Base-by-base conservation (phyloP, 148 eudicot species). In the Nyssa sinensis region DNA sequence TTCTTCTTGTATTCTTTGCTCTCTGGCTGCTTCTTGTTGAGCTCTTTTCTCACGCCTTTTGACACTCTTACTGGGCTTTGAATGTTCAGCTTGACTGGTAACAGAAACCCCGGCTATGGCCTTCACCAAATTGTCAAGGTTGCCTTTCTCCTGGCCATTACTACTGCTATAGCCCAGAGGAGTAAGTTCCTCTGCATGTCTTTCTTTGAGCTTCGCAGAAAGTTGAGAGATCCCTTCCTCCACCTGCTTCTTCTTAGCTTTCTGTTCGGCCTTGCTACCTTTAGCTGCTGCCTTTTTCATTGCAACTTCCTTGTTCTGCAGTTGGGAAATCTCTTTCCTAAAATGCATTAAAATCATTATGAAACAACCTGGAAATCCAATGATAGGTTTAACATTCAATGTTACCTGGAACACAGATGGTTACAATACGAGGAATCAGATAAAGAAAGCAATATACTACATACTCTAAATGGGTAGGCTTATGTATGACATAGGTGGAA, bases 241-340 rank as follows among this genome's bases (percentile, higher is more conserved):
- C 51, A 88, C 87, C 70, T 86, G 89, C 78, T 84, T 88, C 80
- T 86, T 88, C 74, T 88, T 88, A 71, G 83, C 84, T 82, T 88
- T 88, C 75, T 88, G 91, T 68, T 86, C 91, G 1, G 89, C 87
- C 73, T 86, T 88, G 83, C 89, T 88, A 44, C 91, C 91, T n/a
- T n/a, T n/a, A n/a, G n/a, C n/a, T n/a, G n/a, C n/a, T 64, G 83
- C 86, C 84, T 86, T 88, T 78, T 88, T 88, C 81, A 88, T 65
- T 69, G 78, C 87, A 32, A 51, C 65, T 76, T 88, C 91, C 72
- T 88, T 86, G 86, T 82, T 79, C 78, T 86, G 91, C 27, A 88
- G 82, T 66, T 86, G 80, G 19, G 80, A 44, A 32, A 78, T 84
- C 76, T 88, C 89, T 80, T 86, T 86, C 89, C 91, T 88, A 76